phyloP scores from a whole-genome alignment of 1,284 basidiomycete genomes.

The Boletus nobilissimus region DNA sequence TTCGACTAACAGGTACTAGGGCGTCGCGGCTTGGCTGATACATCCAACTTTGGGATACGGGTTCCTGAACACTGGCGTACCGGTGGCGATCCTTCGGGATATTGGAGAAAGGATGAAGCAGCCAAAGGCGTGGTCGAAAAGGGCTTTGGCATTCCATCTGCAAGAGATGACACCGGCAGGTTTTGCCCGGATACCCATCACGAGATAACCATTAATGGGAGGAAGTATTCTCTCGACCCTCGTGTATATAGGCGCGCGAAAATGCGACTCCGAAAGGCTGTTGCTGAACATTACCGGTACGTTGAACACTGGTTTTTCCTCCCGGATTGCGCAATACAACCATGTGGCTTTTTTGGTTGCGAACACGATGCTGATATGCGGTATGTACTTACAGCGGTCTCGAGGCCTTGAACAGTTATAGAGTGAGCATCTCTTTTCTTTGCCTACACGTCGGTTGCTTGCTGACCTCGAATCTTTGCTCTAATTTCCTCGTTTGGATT shows the following conservation, averaged over 20 bases:
- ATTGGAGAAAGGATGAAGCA: conserved; percentile 1
- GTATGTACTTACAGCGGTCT: conserved; percentile 51
- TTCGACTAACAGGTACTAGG: conserved; percentile 22
- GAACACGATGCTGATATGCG: conserved; percentile 29
- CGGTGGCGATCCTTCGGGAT: not conserved
- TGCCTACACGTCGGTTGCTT: not conserved
- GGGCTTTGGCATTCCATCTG: not conserved
- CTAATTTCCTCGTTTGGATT: not conserved
- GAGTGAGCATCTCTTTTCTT: conserved; percentile 60
- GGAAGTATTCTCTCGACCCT: conserved; percentile 58
- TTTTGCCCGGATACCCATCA: not conserved
- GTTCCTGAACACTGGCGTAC: conserved; percentile 6
- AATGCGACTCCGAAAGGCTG: conserved; percentile 83
- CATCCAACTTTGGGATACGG: not conserved
- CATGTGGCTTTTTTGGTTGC: not conserved
- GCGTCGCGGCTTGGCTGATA: not conserved
- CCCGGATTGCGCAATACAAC: too few species aligned
- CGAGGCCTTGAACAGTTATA: conserved; percentile 88
- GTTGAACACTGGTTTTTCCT: conserved; percentile 23
- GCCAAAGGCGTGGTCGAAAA: not conserved
- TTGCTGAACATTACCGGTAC: conserved; percentile 87
- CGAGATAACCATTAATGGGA: not conserved
- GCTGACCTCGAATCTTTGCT: not conserved
- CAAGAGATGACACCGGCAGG: conserved; percentile 7
- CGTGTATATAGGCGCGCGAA: conserved; percentile 87